phyloP scores from a whole-genome alignment of 1,139 yeast genomes.

The Pichia cactophila region DNA sequence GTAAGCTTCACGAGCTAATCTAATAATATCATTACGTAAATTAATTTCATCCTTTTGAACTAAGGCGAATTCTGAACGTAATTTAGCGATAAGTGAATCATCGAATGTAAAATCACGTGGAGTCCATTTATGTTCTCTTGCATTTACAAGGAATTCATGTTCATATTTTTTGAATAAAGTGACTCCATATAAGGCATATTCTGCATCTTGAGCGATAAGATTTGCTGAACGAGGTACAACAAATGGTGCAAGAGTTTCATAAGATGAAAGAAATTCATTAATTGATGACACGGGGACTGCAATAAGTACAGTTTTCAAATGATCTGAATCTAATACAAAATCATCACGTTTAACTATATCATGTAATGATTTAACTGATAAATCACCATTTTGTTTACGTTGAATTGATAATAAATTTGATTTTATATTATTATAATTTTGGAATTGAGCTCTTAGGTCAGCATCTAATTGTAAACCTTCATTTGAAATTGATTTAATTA shows the following conservation, averaged over 20 bases:
- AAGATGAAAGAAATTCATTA: conserved; percentile 53
- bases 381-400: conserved; percentile 87
- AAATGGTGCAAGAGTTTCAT: conserved; percentile 72
- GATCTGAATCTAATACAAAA: conserved; percentile 79
- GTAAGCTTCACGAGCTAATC: conserved; percentile 82
- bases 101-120: conserved; percentile 91
- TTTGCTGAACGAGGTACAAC: conserved; percentile 90
- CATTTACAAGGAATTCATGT: conserved; percentile 57
- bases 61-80: conserved; percentile 52
- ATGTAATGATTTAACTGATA: conserved; percentile 83
- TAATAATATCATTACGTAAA: conserved; percentile 68
- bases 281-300: conserved; percentile 73
- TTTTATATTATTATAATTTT: conserved; percentile 72
- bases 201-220: conserved; percentile 62
- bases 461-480: conserved; percentile 79
- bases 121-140: conserved; percentile 83
- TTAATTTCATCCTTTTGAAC: conserved; percentile 70
- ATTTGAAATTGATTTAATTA: conserved; percentile 59
- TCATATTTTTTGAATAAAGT: conserved; percentile 79
- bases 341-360: conserved; percentile 81
- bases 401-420: conserved; percentile 82
- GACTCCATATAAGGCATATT: conserved; percentile 65
- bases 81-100: conserved; percentile 62
- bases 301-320: conserved; percentile 70
- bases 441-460: conserved; percentile 68